Evolutionary conservation across 2,329 filamentous ascomycete genomes (phyloP), one percentile per base, ranked within the genome.

Genomic region (Intubia oerlemansii): DNA sequence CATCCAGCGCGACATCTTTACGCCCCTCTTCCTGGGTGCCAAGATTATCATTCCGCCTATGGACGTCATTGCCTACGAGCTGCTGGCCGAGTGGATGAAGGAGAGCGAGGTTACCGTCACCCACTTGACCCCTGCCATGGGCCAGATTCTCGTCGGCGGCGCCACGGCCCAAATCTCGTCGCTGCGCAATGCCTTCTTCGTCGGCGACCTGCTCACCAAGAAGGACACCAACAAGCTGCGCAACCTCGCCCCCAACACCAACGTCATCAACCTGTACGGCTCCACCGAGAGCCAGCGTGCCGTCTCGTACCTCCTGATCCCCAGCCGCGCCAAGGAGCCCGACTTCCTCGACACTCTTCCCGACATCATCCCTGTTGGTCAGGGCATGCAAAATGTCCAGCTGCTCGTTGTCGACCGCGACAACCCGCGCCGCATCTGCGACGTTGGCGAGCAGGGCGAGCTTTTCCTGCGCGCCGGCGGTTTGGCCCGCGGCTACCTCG

Each of bases 41-140:
- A 63, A 78, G 42, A 50, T 93, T 1, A 50, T 93, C 7, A 65
- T 88, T 1, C 84, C 84, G 1, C 66, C 78, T 9, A 66, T 66
- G 32, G 82, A 92, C 36, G 71, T 82, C 40, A 95, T 95, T 34
- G 66, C 74, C 30, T 77, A 93, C 46, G 84, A 92, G 51, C 71
- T 62, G 41, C 57, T 93, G 10, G 74, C 74, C 5, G 81, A 91
- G 44, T 98, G 88, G 88, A 80, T 93, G 62, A 59, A 62, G 29
- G 66, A 74, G 29, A 66, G 77, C 43, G 54, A 62, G 31, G 68
- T 77, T 3, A 91, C 73, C 11, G 77, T 82, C 13, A 81, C 76
- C 10, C 88, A 95, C 50, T 54, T 95, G 22, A 98, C 88, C 2
- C 88, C 88, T 8, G 88, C 88, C 32, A 93, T 95, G 84, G 84